Percentiles rank a stretch among this genome's conserved stretches.
phyloP scores from a whole-genome alignment of 1,284 basidiomycete species.

The Leccinum angustisporum region DNA sequence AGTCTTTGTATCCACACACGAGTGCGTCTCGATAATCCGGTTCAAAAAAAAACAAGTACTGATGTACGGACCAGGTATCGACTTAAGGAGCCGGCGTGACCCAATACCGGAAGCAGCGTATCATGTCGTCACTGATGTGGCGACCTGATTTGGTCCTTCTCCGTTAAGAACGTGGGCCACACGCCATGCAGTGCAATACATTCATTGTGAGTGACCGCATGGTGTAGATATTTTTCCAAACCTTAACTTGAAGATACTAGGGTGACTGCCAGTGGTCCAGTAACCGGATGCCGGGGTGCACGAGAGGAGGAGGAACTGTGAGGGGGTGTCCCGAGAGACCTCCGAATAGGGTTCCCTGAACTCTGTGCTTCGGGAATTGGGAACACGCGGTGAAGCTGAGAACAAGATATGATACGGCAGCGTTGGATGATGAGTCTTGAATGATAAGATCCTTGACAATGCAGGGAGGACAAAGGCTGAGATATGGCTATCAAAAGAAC shows the following conservation, averaged over 20 bases:
- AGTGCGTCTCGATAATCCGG: background rate
- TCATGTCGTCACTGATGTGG: background rate
- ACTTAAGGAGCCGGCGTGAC: background rate
- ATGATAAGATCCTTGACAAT: constrained; percentile 1
- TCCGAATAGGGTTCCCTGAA: background rate
- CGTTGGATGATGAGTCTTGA: background rate
- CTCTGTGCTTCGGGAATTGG: background rate
- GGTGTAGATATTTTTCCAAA: background rate
- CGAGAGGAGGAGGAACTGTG: background rate
- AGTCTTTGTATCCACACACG: background rate
- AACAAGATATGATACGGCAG: background rate
- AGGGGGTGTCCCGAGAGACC: background rate
- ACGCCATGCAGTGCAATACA: constrained; percentile 6
- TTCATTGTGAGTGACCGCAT: background rate
- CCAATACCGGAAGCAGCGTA: background rate
- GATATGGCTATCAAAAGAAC: background rate
- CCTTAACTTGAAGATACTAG: background rate
- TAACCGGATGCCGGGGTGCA: background rate
- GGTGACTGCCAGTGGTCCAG: background rate
- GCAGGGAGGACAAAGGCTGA: background rate
- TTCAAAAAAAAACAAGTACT: background rate
- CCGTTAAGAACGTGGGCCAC: constrained; percentile 18
- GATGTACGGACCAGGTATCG: background rate
- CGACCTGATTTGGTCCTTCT: background rate
- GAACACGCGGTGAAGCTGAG: background rate